phyloP scores from a whole-genome alignment of 805 yeast genomes.

The Candida pseudofarinosa region DNA sequence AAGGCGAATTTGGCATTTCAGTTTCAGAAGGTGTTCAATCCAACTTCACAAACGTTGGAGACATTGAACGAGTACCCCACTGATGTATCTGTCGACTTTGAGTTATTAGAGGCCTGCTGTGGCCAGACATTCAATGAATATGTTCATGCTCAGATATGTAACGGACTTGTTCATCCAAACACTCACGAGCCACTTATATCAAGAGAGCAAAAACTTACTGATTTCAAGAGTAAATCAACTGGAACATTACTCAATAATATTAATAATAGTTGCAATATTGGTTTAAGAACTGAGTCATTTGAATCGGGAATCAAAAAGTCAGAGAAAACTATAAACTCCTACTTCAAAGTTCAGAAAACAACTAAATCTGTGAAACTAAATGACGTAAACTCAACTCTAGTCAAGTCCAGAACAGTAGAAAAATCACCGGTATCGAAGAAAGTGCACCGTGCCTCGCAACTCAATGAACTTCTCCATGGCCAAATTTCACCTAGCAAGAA shows the following conservation, averaged over 20 bases:
- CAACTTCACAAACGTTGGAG: conserved; percentile 42
- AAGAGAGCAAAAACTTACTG: conserved; percentile 38
- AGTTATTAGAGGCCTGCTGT: conserved; percentile 40
- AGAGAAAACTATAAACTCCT: not conserved
- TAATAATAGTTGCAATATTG: not conserved
- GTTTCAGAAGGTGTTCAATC: conserved; percentile 83
- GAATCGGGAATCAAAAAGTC: not conserved
- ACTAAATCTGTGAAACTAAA: not conserved
- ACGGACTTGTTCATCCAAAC: conserved; percentile 66
- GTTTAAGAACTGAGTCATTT: not conserved
- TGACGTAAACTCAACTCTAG: not conserved
- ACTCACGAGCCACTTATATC: conserved; percentile 44
- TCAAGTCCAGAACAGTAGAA: not conserved
- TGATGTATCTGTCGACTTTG: conserved; percentile 37
- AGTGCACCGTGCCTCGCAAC: no score
- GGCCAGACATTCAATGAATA: conserved; percentile 43
- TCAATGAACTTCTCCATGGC: not conserved
- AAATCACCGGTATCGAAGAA: not conserved
- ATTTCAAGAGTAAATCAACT: conserved; percentile 8
- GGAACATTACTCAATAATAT: not conserved
- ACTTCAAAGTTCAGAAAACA: not conserved
- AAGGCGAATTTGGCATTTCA: conserved; percentile 77
- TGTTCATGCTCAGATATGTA: conserved; percentile 53
- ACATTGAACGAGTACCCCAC: conserved; percentile 58
- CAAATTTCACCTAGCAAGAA: not conserved